phyloP scores from a whole-genome alignment of 1,284 basidiomycete genomes.

The Quambalaria eucalypti region DNA sequence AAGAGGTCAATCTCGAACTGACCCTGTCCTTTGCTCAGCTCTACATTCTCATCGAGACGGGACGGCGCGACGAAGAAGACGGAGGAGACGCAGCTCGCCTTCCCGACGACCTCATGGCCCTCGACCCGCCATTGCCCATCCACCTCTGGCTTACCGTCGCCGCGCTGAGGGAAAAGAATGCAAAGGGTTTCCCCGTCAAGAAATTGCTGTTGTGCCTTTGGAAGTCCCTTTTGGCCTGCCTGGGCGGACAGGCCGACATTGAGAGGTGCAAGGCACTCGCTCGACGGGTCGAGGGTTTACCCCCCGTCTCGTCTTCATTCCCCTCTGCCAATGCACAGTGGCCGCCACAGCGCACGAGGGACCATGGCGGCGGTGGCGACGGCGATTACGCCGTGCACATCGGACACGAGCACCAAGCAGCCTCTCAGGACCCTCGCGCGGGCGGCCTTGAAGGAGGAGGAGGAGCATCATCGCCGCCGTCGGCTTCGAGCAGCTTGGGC shows the following conservation, averaged over 20 bases:
- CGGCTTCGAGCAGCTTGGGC: neutral
- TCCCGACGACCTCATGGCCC: slow-evolving; percentile 45
- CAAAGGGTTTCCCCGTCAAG: slow-evolving; percentile 59
- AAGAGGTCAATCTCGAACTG: slow-evolving; percentile 45
- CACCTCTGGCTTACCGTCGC: slow-evolving; percentile 84
- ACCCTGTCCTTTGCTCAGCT: slow-evolving; percentile 44
- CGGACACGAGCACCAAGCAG: too few species aligned
- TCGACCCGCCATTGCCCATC: slow-evolving; percentile 86
- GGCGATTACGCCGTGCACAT: neutral
- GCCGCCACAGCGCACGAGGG: neutral
- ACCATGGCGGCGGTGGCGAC: neutral
- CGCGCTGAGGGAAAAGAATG: slow-evolving; percentile 80
- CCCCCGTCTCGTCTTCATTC: neutral
- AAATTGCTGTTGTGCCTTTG: slow-evolving; percentile 84
- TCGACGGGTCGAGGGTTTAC: slow-evolving; percentile 61
- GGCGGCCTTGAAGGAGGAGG: neutral
- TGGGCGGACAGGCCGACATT: slow-evolving; percentile 82
- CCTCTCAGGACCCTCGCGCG: too few species aligned
- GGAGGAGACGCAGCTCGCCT: slow-evolving; percentile 3
- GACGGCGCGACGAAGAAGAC: slow-evolving; percentile 33
- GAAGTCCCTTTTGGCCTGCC: slow-evolving; percentile 86
- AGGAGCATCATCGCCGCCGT: neutral
- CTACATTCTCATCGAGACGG: slow-evolving; percentile 42
- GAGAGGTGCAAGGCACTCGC: slow-evolving; percentile 72
- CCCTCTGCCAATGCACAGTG: neutral